Conservation (phyloP, 2,329 filamentous ascomycete species). For the Tolypocladium guangdongense region DNA sequence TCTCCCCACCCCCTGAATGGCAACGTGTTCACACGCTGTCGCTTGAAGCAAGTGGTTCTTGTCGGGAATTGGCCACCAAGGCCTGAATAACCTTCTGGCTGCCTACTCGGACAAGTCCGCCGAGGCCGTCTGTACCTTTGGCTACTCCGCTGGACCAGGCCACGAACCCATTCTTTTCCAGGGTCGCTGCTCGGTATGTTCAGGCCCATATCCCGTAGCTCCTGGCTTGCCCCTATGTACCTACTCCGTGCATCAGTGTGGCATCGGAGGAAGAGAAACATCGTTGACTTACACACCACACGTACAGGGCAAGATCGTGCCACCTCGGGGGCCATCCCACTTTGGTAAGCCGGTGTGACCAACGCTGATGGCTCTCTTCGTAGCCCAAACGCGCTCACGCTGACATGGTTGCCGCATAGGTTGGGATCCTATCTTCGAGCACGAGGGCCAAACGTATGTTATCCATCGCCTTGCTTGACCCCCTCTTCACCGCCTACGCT, state of each 20-base stretch:
- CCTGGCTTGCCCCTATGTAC: too few species aligned
- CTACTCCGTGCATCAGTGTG: neutral
- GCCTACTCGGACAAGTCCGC: slow-evolving; percentile 86
- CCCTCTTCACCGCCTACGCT: neutral
- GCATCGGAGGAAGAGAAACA: neutral
- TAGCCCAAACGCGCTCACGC: neutral
- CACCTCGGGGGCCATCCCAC: slow-evolving; percentile 62
- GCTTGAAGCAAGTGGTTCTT: slow-evolving; percentile 85
- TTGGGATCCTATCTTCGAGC: slow-evolving; percentile 96
- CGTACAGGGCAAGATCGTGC: slow-evolving; percentile 63
- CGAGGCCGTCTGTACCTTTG: slow-evolving; percentile 93
- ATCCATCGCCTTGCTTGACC: neutral
- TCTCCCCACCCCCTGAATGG: neutral
- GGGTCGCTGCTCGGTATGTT: slow-evolving; percentile 65
- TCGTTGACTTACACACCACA: neutral
- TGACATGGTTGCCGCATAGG: slow-evolving; percentile 36
- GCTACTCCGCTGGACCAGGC: slow-evolving; percentile 76
- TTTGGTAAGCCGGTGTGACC: slow-evolving; percentile 55
- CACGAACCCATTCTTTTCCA: slow-evolving; percentile 82
- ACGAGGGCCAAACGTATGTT: slow-evolving; percentile 68
- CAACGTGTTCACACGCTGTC: neutral
- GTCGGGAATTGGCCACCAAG: slow-evolving; percentile 65
- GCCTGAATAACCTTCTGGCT: slow-evolving; percentile 81
- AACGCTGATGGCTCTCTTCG: neutral
- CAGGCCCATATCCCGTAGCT: too few species aligned